Base-by-base conservation (phyloP, 306 rosid species). In the Bauhinia variegata region DNA sequence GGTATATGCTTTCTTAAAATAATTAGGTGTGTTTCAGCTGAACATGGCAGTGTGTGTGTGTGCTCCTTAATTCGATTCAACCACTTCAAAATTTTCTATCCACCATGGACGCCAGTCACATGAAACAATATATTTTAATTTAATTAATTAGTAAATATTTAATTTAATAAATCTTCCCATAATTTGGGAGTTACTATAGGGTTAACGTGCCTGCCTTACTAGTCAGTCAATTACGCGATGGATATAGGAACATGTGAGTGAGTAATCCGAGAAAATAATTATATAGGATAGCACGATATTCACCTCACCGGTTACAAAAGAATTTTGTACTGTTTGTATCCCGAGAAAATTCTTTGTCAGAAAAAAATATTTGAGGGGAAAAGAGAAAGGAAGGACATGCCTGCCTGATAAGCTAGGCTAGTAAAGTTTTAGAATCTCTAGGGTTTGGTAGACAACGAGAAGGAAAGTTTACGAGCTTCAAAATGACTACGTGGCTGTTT, bases 401-500 rank as follows among this genome's bases (percentile, higher is more conserved):
- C 34, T 47, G 38, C 30, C 47, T 13, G n/a, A n/a, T n/a, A n/a
- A n/a, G n/a, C n/a, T n/a, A n/a, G n/a, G n/a, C n/a, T n/a, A n/a
- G n/a, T n/a, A 49, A 41, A 43, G 34, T 65, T 14, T 49, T 60
- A 71, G 67, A 79, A 62, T 74, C 28, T 66, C 66, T 41, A 60
- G 61, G 57, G 60, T 12, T 43, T 63, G 58, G 67, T 68, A 65
- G n/a, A n/a, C n/a, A n/a, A n/a, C 17, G 79, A 70, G 68, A 73
- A 83, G 56, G 32, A 17, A 56, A 31, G 74, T 17, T 14, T 58
- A 67, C n/a, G n/a, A n/a, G n/a, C n/a, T n/a, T n/a, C n/a, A n/a
- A n/a, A n/a, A n/a, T n/a, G n/a, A n/a, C n/a, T n/a, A n/a, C 77
- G 87, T 79, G 88, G 85, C 37, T 51, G 70, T 48, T 63, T 57